Percentiles rank a stretch among this genome's conserved stretches.
phyloP scores from a whole-genome alignment of 2,329 filamentous ascomycete genomes.

The Aspergillus ruber region DNA sequence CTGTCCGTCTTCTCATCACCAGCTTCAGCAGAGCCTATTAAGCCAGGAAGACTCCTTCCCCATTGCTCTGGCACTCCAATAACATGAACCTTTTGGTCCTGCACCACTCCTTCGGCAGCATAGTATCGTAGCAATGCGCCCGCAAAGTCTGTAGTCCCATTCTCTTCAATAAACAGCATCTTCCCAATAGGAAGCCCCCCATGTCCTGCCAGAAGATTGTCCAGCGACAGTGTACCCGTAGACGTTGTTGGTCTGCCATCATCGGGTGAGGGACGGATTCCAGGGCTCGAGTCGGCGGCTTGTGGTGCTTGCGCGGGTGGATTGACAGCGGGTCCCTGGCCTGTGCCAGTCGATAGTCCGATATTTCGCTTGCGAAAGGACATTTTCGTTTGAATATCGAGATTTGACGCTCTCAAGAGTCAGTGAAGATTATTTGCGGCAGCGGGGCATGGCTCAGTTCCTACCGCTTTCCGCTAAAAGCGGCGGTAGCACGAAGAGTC shows the following conservation, averaged over 20 bases:
- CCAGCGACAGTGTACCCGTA: constrained; percentile 80
- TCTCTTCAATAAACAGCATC: constrained; percentile 75
- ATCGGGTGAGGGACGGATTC: constrained; percentile 75
- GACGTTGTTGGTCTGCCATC: constrained; percentile 86
- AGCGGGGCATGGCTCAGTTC: constrained; percentile 15
- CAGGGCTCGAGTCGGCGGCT: constrained; percentile 34
- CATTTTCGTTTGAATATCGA: constrained; percentile 37
- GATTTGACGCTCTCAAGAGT: background rate
- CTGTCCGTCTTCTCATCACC: constrained; percentile 38
- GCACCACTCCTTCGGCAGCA: constrained; percentile 85
- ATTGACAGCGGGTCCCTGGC: constrained; percentile 27
- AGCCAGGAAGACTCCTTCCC: constrained; percentile 74
- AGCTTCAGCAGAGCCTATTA: constrained; percentile 48
- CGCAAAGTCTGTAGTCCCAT: constrained; percentile 88
- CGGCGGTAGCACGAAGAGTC: constrained; percentile 18
- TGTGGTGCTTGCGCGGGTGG: constrained; percentile 18
- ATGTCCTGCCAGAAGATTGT: constrained; percentile 79
- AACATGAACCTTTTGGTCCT: constrained; percentile 83
- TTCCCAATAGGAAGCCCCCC: constrained; percentile 76
- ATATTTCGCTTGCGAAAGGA: constrained; percentile 64
- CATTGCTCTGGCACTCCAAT: constrained; percentile 73
- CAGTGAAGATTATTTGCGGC: constrained; percentile 3
- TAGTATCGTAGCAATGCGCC: constrained; percentile 80
- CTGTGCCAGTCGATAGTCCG: constrained; percentile 42
- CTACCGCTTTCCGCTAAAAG: constrained; percentile 8